phyloP scores from a whole-genome alignment of 345 rosid genomes.

The Ailanthus altissimus region DNA sequence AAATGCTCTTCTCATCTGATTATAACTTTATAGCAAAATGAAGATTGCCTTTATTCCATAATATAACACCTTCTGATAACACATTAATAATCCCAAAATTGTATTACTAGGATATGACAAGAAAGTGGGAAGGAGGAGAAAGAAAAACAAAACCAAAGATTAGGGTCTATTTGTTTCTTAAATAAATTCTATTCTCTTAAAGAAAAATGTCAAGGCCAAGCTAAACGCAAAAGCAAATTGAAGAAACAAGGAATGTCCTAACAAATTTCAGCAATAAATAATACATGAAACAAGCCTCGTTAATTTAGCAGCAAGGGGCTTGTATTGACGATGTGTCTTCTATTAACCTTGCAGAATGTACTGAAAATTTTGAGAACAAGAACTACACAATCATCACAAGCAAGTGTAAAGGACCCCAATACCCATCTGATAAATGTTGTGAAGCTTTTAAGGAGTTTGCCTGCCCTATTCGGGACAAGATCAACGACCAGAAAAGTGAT shows the following conservation, averaged over 20 bases:
- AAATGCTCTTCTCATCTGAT: background rate
- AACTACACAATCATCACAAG: conserved; percentile 68
- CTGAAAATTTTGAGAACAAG: conserved; percentile 52
- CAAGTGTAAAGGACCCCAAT: conserved; percentile 76
- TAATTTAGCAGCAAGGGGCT: too few relatives aligned
- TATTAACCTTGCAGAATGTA: conserved; percentile 43
- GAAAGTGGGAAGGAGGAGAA: too few relatives aligned
- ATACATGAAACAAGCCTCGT: too few relatives aligned
- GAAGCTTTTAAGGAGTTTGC: conserved; percentile 57
- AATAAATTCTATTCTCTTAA: too few relatives aligned
- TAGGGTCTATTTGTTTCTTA: too few relatives aligned
- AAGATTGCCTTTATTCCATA: background rate
- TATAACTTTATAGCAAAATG: background rate
- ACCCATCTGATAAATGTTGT: conserved; percentile 55
- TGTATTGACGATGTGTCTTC: too few relatives aligned
- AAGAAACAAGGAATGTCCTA: too few relatives aligned
- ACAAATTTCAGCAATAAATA: too few relatives aligned
- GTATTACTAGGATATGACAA: background rate
- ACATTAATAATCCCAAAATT: background rate
- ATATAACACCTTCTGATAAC: background rate
- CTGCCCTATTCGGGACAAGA: conserved; percentile 51
- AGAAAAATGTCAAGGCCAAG: too few relatives aligned
- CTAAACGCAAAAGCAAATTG: too few relatives aligned
- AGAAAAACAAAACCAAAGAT: too few relatives aligned
- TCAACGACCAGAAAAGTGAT: conserved; percentile 53